Base-by-base conservation (phyloP, 164 flowering plant genomes). In the Dillenia suffruticosa region DNA sequence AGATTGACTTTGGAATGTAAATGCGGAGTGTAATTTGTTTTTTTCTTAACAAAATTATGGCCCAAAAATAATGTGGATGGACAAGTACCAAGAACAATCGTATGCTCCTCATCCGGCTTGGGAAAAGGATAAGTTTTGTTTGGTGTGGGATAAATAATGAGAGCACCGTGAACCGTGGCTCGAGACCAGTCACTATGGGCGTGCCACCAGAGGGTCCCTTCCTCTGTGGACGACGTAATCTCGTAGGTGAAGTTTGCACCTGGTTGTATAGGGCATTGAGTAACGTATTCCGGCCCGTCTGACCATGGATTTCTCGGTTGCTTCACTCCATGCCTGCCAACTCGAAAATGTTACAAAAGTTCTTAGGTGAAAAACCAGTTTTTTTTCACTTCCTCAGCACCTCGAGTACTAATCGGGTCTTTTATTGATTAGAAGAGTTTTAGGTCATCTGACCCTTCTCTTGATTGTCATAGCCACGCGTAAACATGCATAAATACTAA, bases 171-270 rank as follows among this genome's bases (percentile, higher is more conserved):
- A 11, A 83, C 82, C 2, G 83, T 77, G 63, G 79, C 82, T 2
- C 85, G 54, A 0, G 72, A 32, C 82, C 84, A 79, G 9, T 79
- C 77, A 12, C 80, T 79, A 40, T 82, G 81, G 0, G 84, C 81
- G 19, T 78, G 84, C 82, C 82, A 81, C 84, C 82, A 81, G 0
- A 81, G 57, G 2, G 81, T 80, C 7, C 83, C 83, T 65, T 64
- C 77, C 44, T 80, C 81, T 0, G 12, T 43, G 0, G 75, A 70
- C 13, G 78, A 67, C 2, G 58, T 67, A 10, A 80, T 43, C 52
- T 67, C 54, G 9, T 80, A 58, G 0, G 59, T 69, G 69, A 75
- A 78, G 44, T 46, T 72, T 53, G 46, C 45, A 46, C 78, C 78
- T 0, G 81, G 76, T 46, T 61, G 51, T 46, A 80, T 67, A 1